Percentiles rank a stretch among this genome's conserved stretches.
Evolutionary conservation across 1,284 basidiomycete species (phyloP).

Genomic region (Mycena citricolor): DNA sequence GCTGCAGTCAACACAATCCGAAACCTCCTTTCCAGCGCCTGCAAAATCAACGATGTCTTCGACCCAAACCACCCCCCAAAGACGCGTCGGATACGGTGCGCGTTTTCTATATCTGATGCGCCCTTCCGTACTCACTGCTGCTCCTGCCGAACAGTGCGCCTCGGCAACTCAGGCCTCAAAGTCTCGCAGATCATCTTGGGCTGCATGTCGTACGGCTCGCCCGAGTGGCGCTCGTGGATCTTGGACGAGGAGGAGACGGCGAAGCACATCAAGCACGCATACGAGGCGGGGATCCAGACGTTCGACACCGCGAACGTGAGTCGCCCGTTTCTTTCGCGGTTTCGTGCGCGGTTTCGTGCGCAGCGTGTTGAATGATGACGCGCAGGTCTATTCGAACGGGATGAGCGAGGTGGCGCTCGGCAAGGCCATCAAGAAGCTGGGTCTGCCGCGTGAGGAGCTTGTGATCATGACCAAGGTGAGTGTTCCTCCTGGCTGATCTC

Average conservation of each 20-base stretch:
- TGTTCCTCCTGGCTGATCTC: constrained; percentile 2
- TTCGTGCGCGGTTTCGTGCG: not conserved
- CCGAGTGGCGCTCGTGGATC: constrained; percentile 6
- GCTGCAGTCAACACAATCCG: too few species aligned
- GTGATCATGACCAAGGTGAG: constrained; percentile 57
- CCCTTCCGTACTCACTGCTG: too few species aligned
- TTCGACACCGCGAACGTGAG: constrained; percentile 18
- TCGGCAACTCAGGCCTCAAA: constrained; percentile 38
- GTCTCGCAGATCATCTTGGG: constrained; percentile 41
- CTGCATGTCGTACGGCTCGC: constrained; percentile 38
- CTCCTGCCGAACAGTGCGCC: constrained; percentile 33
- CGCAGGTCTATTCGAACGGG: constrained; percentile 46
- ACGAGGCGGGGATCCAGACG: constrained; percentile 15
- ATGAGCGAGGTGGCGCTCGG: constrained; percentile 57
- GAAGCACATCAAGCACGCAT: constrained; percentile 32
- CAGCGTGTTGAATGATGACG: too few species aligned
- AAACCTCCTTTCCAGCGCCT: too few species aligned
- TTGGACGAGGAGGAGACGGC: constrained; percentile 7
- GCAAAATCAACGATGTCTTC: too few species aligned
- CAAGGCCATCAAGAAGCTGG: constrained; percentile 54
- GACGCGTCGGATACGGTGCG: constrained; percentile 7
- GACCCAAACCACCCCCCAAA: too few species aligned
- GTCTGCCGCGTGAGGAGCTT: constrained; percentile 54
- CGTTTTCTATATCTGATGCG: not conserved
- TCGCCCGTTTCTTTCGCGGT: not conserved